These are phyloP conservation scores for Fraxinus americana DNA, from an alignment of 257 asterid species.

Conservation along the genomic window DNA sequence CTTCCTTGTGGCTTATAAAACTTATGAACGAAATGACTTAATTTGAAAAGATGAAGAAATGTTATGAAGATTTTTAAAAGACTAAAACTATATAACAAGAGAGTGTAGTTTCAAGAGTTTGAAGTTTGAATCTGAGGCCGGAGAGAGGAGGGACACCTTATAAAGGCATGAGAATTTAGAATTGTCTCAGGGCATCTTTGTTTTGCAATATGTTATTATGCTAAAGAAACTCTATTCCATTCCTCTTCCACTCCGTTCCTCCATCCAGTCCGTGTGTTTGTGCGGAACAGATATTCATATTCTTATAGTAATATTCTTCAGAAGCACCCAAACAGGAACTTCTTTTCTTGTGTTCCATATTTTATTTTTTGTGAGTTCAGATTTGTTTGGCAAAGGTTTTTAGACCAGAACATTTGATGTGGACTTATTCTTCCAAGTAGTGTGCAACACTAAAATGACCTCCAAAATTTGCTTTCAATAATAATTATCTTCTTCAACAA, in stretches of 20 bases:
- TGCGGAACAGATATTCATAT: background rate
- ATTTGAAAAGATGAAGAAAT: background rate
- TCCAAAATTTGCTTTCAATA: too few relatives aligned
- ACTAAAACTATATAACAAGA: background rate
- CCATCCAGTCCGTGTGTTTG: background rate
- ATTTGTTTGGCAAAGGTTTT: background rate
- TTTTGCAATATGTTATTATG: background rate
- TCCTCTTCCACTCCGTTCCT: background rate
- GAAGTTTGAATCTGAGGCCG: slow-evolving; percentile 28
- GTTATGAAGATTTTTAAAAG: background rate
- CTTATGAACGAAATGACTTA: background rate
- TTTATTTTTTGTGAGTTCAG: background rate
- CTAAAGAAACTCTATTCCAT: background rate
- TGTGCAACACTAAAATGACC: background rate
- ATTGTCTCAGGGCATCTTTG: slow-evolving; percentile 20
- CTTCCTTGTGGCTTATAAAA: background rate
- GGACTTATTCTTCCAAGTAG: background rate
- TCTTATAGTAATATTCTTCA: background rate
- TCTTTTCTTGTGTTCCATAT: background rate
- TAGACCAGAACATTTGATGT: background rate
- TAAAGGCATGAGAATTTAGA: slow-evolving; percentile 29
- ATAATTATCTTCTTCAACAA: too few relatives aligned
- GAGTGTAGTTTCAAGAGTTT: slow-evolving; percentile 7
- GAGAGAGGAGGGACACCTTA: slow-evolving; percentile 30
- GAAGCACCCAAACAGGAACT: background rate